Evolutionary conservation across 441 rosid genomes (phyloP).

Genomic region (Pelargonium cotyledonis): DNA sequence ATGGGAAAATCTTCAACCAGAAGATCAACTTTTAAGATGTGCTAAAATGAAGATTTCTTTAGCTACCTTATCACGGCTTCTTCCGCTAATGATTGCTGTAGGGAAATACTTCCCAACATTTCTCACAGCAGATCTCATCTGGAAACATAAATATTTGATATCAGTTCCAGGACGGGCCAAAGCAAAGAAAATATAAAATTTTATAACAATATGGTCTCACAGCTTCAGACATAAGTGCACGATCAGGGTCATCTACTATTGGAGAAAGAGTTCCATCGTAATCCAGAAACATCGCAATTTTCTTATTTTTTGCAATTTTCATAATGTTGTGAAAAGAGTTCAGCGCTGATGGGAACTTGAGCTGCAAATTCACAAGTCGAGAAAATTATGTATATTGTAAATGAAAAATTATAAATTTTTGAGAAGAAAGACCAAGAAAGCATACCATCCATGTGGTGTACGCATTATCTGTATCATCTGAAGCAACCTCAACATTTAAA

Average conservation of each 20-base stretch:
- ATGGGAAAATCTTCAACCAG: neutral
- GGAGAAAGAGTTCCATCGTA: slow-evolving; percentile 96
- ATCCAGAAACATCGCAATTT: slow-evolving; percentile 72
- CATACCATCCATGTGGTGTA: slow-evolving; percentile 73
- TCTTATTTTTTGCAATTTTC: slow-evolving; percentile 55
- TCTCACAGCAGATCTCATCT: slow-evolving; percentile 93
- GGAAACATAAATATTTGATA: slow-evolving; percentile 8
- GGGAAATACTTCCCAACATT: slow-evolving; percentile 68
- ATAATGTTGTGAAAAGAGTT: slow-evolving; percentile 53
- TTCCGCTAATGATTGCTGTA: slow-evolving; percentile 90
- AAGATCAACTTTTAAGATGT: too few relatives aligned
- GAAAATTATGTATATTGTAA: slow-evolving; percentile 35
- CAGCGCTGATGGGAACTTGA: slow-evolving; percentile 81
- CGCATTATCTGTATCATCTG: slow-evolving; percentile 56
- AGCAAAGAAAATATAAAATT: neutral
- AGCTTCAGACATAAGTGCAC: slow-evolving; percentile 68
- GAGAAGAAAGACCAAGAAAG: slow-evolving; percentile 28
- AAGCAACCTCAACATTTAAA: slow-evolving; percentile 38
- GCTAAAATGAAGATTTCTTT: neutral
- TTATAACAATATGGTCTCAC: slow-evolving; percentile 33
- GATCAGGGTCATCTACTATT: slow-evolving; percentile 87
- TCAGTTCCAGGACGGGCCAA: slow-evolving; percentile 7
- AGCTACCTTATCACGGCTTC: slow-evolving; percentile 81
- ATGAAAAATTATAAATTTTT: neutral
- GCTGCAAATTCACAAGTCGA: slow-evolving; percentile 64